A percentile compares a stretch with the other conserved stretches of the same genome.
Conservation (phyloP, 2,329 filamentous ascomycete species). For the Cercospora sojina region DNA sequence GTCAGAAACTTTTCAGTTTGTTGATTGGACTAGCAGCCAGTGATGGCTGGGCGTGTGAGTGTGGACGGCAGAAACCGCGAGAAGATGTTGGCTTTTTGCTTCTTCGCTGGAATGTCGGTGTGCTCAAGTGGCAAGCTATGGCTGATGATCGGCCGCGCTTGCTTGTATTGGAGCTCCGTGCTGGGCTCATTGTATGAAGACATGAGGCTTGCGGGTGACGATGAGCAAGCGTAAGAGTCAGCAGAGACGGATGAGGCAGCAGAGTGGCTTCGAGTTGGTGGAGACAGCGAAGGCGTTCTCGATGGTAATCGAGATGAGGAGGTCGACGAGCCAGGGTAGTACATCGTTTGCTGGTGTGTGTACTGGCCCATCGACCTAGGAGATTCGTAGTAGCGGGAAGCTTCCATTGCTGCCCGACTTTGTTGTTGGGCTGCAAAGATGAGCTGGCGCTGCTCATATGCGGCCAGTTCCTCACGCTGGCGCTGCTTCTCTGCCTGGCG, state of each 20-base stretch:
- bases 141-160: conserved; percentile 24
- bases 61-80: conserved; percentile 40
- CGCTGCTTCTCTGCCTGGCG: conserved; percentile 55
- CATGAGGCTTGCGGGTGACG: conserved; percentile 37
- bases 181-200: conserved; percentile 36
- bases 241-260: conserved; percentile 38
- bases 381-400: conserved; percentile 39
- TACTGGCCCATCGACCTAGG: conserved; percentile 36
- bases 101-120: conserved; percentile 38
- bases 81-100: conserved; percentile 41
- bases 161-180: conserved; percentile 43
- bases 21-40: conserved; percentile 22
- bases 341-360: conserved; percentile 30
- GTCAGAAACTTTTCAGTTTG: conserved; percentile 8
- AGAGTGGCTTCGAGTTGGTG: conserved; percentile 44
- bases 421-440: conserved; percentile 43
- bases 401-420: conserved; percentile 31
- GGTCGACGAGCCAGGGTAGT: conserved; percentile 31
- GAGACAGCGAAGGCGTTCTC: conserved; percentile 52
- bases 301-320: conserved; percentile 41
- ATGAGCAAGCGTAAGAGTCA: conserved; percentile 36
- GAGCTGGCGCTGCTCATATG: conserved; percentile 36
- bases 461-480: conserved; percentile 42
- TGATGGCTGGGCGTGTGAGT: conserved; percentile 23
- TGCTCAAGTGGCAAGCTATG: conserved; percentile 33